Percentiles rank a stretch among this genome's conserved stretches.
phyloP scores from a whole-genome alignment of 805 yeast genomes.

The Hanseniaspora thailandica region DNA sequence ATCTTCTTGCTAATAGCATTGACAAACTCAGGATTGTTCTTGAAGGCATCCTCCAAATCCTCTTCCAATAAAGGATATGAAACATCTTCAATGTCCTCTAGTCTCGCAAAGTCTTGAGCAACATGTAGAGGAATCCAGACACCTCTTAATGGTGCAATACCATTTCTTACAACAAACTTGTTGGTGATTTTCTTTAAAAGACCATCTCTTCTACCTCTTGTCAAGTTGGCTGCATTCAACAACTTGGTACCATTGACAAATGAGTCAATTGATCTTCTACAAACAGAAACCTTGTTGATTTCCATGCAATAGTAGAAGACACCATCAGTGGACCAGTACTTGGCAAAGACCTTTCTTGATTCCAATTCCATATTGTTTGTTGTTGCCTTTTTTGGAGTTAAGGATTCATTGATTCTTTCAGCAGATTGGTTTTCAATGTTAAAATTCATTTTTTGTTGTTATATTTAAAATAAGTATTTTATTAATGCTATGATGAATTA shows the following conservation, averaged over 20 bases:
- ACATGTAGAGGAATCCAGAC: conserved; percentile 85
- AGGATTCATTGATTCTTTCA: background rate
- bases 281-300: conserved; percentile 68
- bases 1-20: conserved; percentile 4
- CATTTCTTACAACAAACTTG: conserved; percentile 72
- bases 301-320: conserved; percentile 78
- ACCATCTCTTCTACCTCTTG: conserved; percentile 79
- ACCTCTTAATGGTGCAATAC: conserved; percentile 79
- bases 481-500: too few relatives aligned
- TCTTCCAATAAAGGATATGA: conserved; percentile 61
- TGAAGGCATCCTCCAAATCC: conserved; percentile 47
- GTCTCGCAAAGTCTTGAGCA: conserved; percentile 69
- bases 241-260: conserved; percentile 80
- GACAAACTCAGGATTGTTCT: conserved; percentile 24
- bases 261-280: conserved; percentile 72
- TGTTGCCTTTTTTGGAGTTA: background rate
- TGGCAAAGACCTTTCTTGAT: conserved; percentile 51
- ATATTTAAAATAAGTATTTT: too few relatives aligned
- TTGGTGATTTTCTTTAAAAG: conserved; percentile 64
- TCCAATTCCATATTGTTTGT: conserved; percentile 11
- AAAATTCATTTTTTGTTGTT: background rate
- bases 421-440: background rate
- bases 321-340: conserved; percentile 86
- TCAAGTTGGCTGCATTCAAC: conserved; percentile 74
- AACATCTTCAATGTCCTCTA: conserved; percentile 59